phyloP scores from a whole-genome alignment of 495 filamentous ascomycete genomes.

The Neurospora discreta region DNA sequence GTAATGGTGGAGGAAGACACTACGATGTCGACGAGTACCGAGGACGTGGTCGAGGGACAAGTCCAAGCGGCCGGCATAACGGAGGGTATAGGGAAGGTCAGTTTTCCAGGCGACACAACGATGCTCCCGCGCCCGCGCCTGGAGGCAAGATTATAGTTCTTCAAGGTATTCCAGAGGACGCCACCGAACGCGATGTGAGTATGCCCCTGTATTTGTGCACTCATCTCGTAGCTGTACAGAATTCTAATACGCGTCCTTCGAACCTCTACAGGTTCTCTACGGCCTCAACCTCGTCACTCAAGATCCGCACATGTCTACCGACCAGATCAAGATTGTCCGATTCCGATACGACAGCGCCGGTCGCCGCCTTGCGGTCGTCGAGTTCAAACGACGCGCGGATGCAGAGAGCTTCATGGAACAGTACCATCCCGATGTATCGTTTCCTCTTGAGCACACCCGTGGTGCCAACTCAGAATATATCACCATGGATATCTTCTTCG shows the following conservation, averaged over 20 bases:
- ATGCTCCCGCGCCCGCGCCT: background rate
- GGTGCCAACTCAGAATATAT: constrained; percentile 35
- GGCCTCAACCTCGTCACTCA: constrained; percentile 20
- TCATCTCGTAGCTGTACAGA: background rate
- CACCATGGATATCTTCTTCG: constrained; percentile 48
- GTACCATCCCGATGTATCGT: constrained; percentile 51
- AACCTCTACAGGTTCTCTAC: constrained; percentile 14
- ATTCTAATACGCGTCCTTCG: background rate
- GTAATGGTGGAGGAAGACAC: background rate
- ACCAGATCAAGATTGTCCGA: constrained; percentile 19
- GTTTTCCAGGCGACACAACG: background rate
- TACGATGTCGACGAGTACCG: background rate
- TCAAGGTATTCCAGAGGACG: constrained; percentile 19
- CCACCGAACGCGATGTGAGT: constrained; percentile 21
- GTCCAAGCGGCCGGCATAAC: background rate
- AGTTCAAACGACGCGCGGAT: constrained; percentile 31
- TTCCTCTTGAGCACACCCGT: constrained; percentile 19
- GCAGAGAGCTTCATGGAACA: constrained; percentile 56
- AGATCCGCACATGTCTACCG: constrained; percentile 17
- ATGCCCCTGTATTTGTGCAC: background rate
- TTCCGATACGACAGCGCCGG: constrained; percentile 16
- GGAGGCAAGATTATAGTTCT: constrained; percentile 10
- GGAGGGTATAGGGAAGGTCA: background rate
- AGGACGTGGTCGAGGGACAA: background rate
- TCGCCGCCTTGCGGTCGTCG: constrained; percentile 24